Percentiles rank a stretch among this genome's conserved stretches.
These are phyloP conservation scores for Gynochthodes officinalis DNA, from an alignment of 257 asterid genomes.

Conservation along the genomic window DNA sequence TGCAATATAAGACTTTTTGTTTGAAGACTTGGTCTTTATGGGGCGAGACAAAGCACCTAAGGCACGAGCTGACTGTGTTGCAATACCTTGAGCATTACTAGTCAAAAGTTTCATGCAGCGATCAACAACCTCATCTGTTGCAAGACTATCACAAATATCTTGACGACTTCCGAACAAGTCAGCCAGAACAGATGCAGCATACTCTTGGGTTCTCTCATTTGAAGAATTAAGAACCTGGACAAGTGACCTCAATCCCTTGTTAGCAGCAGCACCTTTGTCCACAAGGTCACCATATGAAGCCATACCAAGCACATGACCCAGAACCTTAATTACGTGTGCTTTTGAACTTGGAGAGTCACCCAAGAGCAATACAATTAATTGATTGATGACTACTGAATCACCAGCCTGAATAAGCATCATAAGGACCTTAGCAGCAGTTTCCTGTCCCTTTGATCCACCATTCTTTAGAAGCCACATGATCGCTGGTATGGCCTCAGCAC, in stretches of 20 bases:
- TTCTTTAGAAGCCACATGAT: conserved; percentile 69
- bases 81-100: conserved; percentile 57
- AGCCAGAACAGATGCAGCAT: conserved; percentile 71
- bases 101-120: conserved; percentile 62
- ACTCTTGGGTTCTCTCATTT: conserved; percentile 60
- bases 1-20: conserved; percentile 52
- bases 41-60: conserved; percentile 69
- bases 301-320: conserved; percentile 76
- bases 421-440: conserved; percentile 59
- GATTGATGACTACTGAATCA: conserved; percentile 56
- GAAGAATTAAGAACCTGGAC: conserved; percentile 75
- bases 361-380: conserved; percentile 56
- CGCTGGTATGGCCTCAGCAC: conserved; percentile 74
- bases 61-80: conserved; percentile 73
- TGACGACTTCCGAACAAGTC: conserved; percentile 56
- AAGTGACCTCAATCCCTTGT: conserved; percentile 71
- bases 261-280: conserved; percentile 49
- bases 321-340: conserved; percentile 53
- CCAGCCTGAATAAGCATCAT: conserved; percentile 49
- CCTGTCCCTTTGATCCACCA: conserved; percentile 76
- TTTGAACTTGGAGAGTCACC: conserved; percentile 69
- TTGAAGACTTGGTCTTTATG: conserved; percentile 37
- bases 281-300: conserved; percentile 69
- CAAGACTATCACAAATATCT: conserved; percentile 69
- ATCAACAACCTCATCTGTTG: conserved; percentile 62